A percentile compares a stretch with the other conserved stretches of the same genome.
Evolutionary conservation across 202 grass and related monocot species (phyloP).

Genomic region (Hordeum pubiflorum): DNA sequence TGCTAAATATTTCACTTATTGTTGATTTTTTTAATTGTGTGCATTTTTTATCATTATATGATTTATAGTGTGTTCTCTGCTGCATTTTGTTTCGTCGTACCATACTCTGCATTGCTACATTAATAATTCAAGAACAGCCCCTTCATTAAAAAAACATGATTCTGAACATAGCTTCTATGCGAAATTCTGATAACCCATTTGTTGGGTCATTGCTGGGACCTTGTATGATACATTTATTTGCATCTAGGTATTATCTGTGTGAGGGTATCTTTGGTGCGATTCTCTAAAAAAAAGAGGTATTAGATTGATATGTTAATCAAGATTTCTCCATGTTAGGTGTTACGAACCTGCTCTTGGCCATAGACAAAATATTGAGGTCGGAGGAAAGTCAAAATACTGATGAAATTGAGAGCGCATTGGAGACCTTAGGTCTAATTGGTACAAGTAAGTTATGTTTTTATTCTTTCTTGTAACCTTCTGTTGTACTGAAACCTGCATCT

Average conservation of each 20-base stretch:
- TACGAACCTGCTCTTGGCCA: constrained; percentile 44
- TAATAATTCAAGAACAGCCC: neutral
- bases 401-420: constrained; percentile 69
- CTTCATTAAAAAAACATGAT: neutral
- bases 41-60: neutral
- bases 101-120: neutral
- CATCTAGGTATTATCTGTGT: neutral
- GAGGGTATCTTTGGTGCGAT: neutral
- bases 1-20: neutral
- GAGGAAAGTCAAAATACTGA: constrained; percentile 53
- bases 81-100: neutral
- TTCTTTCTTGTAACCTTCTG: neutral
- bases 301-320: constrained; percentile 18
- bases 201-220: neutral
- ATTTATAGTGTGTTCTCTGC: neutral
- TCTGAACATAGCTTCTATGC: neutral
- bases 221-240: neutral
- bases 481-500: neutral
- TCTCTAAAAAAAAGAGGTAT: neutral
- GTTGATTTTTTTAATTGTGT: neutral
- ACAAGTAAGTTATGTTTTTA: constrained; percentile 55
- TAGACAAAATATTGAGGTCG: constrained; percentile 54
- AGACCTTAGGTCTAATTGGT: constrained; percentile 82
- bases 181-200: neutral
- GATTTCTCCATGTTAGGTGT: constrained; percentile 45